Conservation (phyloP, 805 yeast species). For the Yamadazyma scolyti region DNA sequence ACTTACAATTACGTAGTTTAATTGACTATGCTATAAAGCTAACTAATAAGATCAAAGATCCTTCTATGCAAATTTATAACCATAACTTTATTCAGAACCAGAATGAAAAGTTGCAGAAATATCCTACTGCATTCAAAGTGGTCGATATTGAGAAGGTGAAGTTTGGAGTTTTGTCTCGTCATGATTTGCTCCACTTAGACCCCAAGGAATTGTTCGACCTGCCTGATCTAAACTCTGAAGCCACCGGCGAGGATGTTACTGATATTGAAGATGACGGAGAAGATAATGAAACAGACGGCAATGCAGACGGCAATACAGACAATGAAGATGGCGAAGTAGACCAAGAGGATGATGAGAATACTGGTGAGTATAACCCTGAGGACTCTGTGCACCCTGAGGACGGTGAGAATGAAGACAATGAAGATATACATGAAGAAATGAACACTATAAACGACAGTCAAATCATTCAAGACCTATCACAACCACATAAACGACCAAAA, state of each 20-base stretch:
- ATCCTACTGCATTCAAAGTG: constrained; percentile 26
- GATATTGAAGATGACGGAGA: constrained; percentile 3
- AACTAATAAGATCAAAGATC: constrained; percentile 10
- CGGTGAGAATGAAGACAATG: constrained; percentile 1
- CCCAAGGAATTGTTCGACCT: too few species aligned
- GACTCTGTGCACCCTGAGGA: too few species aligned
- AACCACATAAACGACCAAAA: constrained; percentile 3
- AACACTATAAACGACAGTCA: constrained; percentile 8
- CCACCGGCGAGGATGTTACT: background rate
- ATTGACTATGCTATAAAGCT: constrained; percentile 25
- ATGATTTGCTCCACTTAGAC: constrained; percentile 2
- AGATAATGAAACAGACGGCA: constrained; percentile 3
- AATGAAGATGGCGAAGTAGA: constrained; percentile 13
- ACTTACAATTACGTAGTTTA: constrained; percentile 23
- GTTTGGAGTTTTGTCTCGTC: too few species aligned
- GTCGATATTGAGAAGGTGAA: constrained; percentile 20
- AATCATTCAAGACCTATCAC: constrained; percentile 18
- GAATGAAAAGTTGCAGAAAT: constrained; percentile 6
- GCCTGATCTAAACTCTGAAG: too few species aligned
- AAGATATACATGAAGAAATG: background rate
- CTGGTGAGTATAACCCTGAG: constrained; percentile 6
- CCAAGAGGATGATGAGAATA: constrained; percentile 11
- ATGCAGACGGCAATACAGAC: constrained; percentile 5
- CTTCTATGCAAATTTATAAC: constrained; percentile 3
- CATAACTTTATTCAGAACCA: constrained; percentile 5